These are phyloP conservation scores for Cornus suecica DNA, from an alignment of 148 eudicot species.

Conservation along the genomic window DNA sequence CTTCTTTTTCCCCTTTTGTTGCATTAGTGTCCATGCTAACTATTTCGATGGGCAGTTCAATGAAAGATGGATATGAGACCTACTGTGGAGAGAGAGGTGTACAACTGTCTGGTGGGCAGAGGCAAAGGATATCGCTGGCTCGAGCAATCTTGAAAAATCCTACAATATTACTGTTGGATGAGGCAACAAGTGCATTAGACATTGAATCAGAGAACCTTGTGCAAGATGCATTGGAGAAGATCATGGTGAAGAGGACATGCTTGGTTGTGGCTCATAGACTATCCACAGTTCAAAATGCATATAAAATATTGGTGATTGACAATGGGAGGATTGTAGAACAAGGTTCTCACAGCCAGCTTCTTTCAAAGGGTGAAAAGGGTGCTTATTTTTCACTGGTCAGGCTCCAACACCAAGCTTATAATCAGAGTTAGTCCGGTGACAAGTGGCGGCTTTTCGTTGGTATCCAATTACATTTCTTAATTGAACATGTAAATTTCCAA, in stretches of 20 bases:
- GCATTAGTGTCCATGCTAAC: background rate
- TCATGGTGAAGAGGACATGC: conserved; percentile 41
- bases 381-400: conserved; percentile 20
- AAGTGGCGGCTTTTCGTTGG: no score
- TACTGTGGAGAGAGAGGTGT: conserved; percentile 45
- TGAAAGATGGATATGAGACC: conserved; percentile 39
- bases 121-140: conserved; percentile 39
- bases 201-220: conserved; percentile 31
- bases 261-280: conserved; percentile 41
- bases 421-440: no score
- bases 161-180: conserved; percentile 38
- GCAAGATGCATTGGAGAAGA: conserved; percentile 40
- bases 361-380: conserved; percentile 20
- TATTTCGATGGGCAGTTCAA: conserved; percentile 21
- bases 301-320: conserved; percentile 27
- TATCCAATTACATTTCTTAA: no score
- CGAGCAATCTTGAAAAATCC: conserved; percentile 45
- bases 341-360: conserved; percentile 32
- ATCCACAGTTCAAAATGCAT: conserved; percentile 29
- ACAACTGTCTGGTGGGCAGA: conserved; percentile 49
- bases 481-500: no score
- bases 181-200: conserved; percentile 48
- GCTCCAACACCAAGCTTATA: conserved; percentile 11
- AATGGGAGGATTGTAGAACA: conserved; percentile 33
- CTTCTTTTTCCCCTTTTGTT: background rate